These are phyloP conservation scores for Paecilomyces sp. DNA, from an alignment of 2,329 filamentous ascomycete species.

Conservation along the genomic window DNA sequence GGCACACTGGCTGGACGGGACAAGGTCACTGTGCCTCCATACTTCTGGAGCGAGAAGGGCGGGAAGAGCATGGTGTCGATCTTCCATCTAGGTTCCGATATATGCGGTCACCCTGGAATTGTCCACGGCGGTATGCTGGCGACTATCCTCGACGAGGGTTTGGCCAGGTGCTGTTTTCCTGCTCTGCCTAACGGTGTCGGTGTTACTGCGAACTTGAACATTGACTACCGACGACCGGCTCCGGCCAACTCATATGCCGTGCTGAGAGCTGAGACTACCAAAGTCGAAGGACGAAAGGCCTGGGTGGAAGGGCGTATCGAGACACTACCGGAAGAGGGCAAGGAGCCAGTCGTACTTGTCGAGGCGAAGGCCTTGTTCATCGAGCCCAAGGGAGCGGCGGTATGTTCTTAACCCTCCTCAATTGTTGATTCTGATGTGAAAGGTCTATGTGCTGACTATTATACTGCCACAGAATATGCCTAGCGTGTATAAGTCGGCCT, in stretches of 20 bases:
- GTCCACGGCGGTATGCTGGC: slow-evolving; percentile 86
- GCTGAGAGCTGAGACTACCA: slow-evolving; percentile 69
- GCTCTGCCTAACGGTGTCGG: slow-evolving; percentile 77
- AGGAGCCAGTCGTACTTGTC: slow-evolving; percentile 61
- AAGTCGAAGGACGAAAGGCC: slow-evolving; percentile 86
- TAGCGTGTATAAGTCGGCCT: slow-evolving; percentile 15
- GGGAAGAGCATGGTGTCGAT: slow-evolving; percentile 66
- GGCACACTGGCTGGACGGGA: slow-evolving; percentile 69
- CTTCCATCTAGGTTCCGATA: slow-evolving; percentile 66
- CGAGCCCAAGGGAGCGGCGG: slow-evolving; percentile 74
- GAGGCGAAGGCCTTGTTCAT: slow-evolving; percentile 84
- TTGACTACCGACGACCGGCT: slow-evolving; percentile 76
- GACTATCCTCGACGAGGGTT: slow-evolving; percentile 85
- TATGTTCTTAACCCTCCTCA: slow-evolving; percentile 38
- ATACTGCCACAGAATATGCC: slow-evolving; percentile 11
- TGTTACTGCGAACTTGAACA: slow-evolving; percentile 76
- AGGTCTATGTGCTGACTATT: neutral
- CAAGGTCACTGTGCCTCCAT: slow-evolving; percentile 72
- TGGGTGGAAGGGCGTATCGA: slow-evolving; percentile 88
- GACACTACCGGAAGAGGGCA: slow-evolving; percentile 59
- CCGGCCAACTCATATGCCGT: slow-evolving; percentile 70
- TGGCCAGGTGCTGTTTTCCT: slow-evolving; percentile 81
- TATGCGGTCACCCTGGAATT: slow-evolving; percentile 87
- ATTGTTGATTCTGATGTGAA: neutral
- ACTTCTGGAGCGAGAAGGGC: slow-evolving; percentile 64